These are phyloP conservation scores for Dalbergia cultrata DNA, from an alignment of 306 rosid genomes.

Conservation along the genomic window DNA sequence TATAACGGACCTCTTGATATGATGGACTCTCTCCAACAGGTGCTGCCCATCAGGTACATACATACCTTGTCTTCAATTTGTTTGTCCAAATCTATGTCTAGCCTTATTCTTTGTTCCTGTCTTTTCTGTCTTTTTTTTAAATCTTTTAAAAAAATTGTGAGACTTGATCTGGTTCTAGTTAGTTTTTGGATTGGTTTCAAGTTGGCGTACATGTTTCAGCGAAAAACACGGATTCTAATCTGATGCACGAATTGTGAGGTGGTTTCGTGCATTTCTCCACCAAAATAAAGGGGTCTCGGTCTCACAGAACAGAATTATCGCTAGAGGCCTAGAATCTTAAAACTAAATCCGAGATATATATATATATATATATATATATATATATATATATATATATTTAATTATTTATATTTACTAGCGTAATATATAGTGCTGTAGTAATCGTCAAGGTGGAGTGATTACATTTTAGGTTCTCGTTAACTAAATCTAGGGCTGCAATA, in stretches of 20 bases:
- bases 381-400: too few species aligned
- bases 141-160: too few species aligned
- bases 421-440: neutral
- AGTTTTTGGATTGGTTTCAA: neutral
- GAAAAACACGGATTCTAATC: neutral
- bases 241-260: too few species aligned
- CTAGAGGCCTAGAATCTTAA: neutral
- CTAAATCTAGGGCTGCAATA: neutral
- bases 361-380: too few species aligned
- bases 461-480: neutral
- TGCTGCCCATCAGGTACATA: conserved; percentile 70
- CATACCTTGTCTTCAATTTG: neutral
- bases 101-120: neutral
- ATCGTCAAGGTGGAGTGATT: neutral
- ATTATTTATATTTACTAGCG: neutral
- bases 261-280: too few species aligned
- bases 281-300: neutral
- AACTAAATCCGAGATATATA: neutral
- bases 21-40: conserved; percentile 81
- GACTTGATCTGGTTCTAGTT: neutral
- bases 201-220: neutral
- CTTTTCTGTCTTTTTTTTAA: too few species aligned
- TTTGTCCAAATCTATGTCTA: neutral
- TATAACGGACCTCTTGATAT: conserved; percentile 65
- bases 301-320: neutral